Evolutionary conservation across 2,329 filamentous ascomycete species (phyloP), one percentile per base, ranked within the genome.

Genomic region (Aspergillus phoenicis): DNA sequence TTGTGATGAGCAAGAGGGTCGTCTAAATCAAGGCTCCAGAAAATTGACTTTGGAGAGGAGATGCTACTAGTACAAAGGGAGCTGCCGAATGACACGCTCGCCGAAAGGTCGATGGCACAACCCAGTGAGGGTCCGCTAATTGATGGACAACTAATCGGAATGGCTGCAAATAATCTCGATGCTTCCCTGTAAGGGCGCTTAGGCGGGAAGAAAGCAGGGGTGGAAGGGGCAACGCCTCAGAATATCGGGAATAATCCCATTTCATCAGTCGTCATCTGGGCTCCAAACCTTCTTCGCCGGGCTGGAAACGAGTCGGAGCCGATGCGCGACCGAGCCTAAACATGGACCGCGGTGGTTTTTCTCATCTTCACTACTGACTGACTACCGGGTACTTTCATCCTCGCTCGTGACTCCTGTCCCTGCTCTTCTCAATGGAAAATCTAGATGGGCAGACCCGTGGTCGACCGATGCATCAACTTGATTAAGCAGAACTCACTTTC

Each of bases 241-340:
- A 45, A 45, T 11, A 22, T 45, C 20, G 22, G 20, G 10, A 24
- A 20, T 24, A 36, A 36, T 5, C 10, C 41, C 20, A 13, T 45
- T 10, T 36, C 41, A 24, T 36, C 41, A 24, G 41, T 45, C 41
- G 41, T 45, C 41, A 45, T 45, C 41, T 20, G 20, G 22, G 41
- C 20, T 24, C 41, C 41, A 24, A 22, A 13, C 33, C 28, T 52
- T 41, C 52, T 53, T 10, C 52, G 39, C 52, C 20, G 52, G 52
- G 22, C 52, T 43, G 38, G n/a, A 55, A 36, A 26, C 17, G 38
- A 28, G 52, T 56, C 53, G 53, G 53, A 47, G 39, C 53, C 53
- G 53, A 56, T 56, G 53, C 38, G 38, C 53, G 53, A 56, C 53
- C 53, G 53, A 56, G 47, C 10, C 47, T 51, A 51, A 51, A 7